Base-by-base conservation (phyloP, 2,329 filamentous ascomycete species). In the Lachnum nothofagi region DNA sequence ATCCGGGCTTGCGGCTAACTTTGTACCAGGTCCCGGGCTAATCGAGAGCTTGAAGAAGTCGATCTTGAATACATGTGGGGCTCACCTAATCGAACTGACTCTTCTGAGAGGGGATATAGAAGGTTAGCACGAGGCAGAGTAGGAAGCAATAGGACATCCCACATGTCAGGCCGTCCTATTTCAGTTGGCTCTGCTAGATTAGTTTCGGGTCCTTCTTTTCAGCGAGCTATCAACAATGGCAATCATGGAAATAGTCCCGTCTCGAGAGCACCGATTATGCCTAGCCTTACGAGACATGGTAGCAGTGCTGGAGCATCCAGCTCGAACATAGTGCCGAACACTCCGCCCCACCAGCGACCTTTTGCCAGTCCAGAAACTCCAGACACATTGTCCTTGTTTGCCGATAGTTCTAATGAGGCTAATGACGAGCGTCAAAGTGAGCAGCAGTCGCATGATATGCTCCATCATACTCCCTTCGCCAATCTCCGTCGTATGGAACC, bases 111-210 rank as follows among this genome's bases (percentile, higher is more conserved):
- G 34, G 42, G 61, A 49, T 49, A n/a, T n/a, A n/a, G 60, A 48
- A 60, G 54, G 8, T 51, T 51, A 34, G 40, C 49, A 27, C 54
- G 60, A 37, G 58, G 58, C 24, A 57, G 60, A 45, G 39, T 46
- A 34, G 52, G 52, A 20, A 48, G 35, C 20, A 53, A 46, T 25
- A 56, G 60, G 48, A 40, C 51, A 29, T 20, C 42, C 16, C 53
- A 58, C 40, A 33, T 20, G 19, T 31, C 46, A 20, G 47, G 46
- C 12, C 60, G 60, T n/a, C 57, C 54, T 14, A 59, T 42, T 7
- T 58, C 59, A 9, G 51, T 57, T 31, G 55, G 55, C 9, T 59
- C 60, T 12, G 46, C 57, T 9, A 56, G 62, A 42, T 47, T 49
- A 16, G 35, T 53, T n/a, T n/a, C n/a, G n/a, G n/a, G n/a, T n/a